A percentile compares a stretch with the other conserved stretches of the same genome.
These are phyloP conservation scores for Penicillium silybi DNA, from an alignment of 495 filamentous ascomycete genomes.

Conservation along the genomic window DNA sequence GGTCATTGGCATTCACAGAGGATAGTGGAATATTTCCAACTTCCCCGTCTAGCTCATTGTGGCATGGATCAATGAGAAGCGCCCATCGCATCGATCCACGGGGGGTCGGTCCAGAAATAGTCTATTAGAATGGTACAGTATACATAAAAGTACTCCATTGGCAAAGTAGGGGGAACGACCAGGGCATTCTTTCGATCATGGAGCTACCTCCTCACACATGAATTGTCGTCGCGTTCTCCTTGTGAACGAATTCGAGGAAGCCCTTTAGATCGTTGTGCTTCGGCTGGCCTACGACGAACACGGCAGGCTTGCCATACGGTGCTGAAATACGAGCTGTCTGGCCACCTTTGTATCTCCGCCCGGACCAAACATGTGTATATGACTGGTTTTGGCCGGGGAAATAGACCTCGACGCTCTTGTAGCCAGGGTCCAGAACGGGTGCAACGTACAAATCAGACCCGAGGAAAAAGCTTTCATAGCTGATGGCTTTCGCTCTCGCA, in stretches of 20 bases:
- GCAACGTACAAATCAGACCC: conserved; percentile 23
- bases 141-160: too few species aligned
- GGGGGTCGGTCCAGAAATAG: too few species aligned
- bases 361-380: conserved; percentile 23
- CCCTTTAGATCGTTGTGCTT: conserved; percentile 15
- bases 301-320: conserved; percentile 23
- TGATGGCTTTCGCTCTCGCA: conserved; percentile 16
- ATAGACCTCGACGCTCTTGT: conserved; percentile 17
- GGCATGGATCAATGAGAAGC: too few species aligned
- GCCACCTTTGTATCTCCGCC: conserved; percentile 15
- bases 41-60: too few species aligned
- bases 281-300: conserved; percentile 19
- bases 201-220: conserved; percentile 1
- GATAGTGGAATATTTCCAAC: too few species aligned
- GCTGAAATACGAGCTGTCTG: conserved; percentile 10
- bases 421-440: conserved; percentile 19
- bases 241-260: conserved; percentile 19
- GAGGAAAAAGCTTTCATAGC: conserved; percentile 25
- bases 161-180: background rate
- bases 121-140: too few species aligned
- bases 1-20: too few species aligned
- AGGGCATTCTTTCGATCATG: background rate
- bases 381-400: conserved; percentile 16
- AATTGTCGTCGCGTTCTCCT: conserved; percentile 20
- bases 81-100: too few species aligned